Conservation (phyloP, 805 yeast genomes). For the Yarrowia keelungensis region DNA sequence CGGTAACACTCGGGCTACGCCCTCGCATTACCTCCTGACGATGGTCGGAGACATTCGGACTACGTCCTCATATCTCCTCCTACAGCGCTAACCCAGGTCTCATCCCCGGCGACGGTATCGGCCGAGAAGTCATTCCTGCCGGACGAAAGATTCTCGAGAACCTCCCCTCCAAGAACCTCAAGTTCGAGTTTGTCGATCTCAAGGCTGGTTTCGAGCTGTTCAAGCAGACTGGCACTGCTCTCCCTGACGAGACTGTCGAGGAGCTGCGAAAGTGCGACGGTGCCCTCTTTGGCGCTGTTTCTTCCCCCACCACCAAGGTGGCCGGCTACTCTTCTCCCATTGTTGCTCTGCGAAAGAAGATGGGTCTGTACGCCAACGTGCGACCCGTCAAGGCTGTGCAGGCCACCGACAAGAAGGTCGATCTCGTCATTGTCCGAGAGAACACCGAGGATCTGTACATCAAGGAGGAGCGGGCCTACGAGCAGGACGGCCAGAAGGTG, state of each 20-base stretch:
- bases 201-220: slow-evolving; percentile 95
- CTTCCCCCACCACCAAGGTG: slow-evolving; percentile 89
- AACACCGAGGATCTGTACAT: slow-evolving; percentile 97
- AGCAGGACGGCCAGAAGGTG: slow-evolving; percentile 81
- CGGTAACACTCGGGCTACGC: no score
- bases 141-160: slow-evolving; percentile 87
- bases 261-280: slow-evolving; percentile 87
- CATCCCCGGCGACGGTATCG: slow-evolving; percentile 99
- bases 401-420: slow-evolving; percentile 87
- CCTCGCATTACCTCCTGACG: no score
- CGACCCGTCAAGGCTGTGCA: slow-evolving; percentile 96
- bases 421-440: slow-evolving; percentile 97
- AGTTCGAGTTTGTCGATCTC: slow-evolving; percentile 84
- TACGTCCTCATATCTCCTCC: background rate
- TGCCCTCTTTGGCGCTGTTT: slow-evolving; percentile 97
- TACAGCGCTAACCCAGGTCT: slow-evolving; percentile 54
- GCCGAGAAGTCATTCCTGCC: slow-evolving; percentile 95
- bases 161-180: slow-evolving; percentile 69
- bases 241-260: slow-evolving; percentile 90
- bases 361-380: slow-evolving; percentile 95
- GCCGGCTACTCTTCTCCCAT: slow-evolving; percentile 98
- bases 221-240: slow-evolving; percentile 92
- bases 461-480: slow-evolving; percentile 85
- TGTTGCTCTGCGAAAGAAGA: slow-evolving; percentile 95
- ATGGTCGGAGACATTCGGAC: background rate